A percentile compares a stretch with the other conserved stretches of the same genome.
phyloP scores from a whole-genome alignment of 73 alveolate species.

The Paramecium bursaria region DNA sequence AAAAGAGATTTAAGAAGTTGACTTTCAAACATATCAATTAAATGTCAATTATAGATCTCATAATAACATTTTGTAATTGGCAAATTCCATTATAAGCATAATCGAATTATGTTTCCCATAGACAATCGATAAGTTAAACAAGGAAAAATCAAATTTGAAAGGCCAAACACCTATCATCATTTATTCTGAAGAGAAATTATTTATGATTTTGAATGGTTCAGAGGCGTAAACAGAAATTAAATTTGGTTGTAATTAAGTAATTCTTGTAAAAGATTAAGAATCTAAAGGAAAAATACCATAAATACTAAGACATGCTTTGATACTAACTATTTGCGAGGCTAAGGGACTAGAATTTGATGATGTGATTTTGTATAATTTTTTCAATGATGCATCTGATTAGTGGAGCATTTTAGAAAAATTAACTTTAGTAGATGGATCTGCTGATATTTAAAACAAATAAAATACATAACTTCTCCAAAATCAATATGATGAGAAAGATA shows the following conservation, averaged over 20 bases:
- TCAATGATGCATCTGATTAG: constrained; percentile 76
- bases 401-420: too few relatives aligned
- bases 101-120: constrained; percentile 64
- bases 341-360: constrained; percentile 85
- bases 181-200: neutral
- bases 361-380: constrained; percentile 79
- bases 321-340: constrained; percentile 85
- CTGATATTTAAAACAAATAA: too few relatives aligned
- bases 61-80: constrained; percentile 56
- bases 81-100: constrained; percentile 59
- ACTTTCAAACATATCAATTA: too few relatives aligned
- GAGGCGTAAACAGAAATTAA: constrained; percentile 56
- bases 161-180: constrained; percentile 64
- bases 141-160: constrained; percentile 40
- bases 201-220: neutral
- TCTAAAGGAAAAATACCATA: constrained; percentile 72
- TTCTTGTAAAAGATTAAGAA: constrained; percentile 81
- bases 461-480: too few relatives aligned
- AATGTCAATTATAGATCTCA: constrained; percentile 69
- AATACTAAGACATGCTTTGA: constrained; percentile 71
- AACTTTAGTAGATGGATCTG: too few relatives aligned
- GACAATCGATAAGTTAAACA: constrained; percentile 60
- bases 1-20: too few relatives aligned
- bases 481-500: too few relatives aligned
- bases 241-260: constrained; percentile 86